A percentile compares a stretch with the other conserved stretches of the same genome.
These are phyloP conservation scores for Balansia obtecta DNA, from an alignment of 2,329 filamentous ascomycete genomes.

Conservation along the genomic window DNA sequence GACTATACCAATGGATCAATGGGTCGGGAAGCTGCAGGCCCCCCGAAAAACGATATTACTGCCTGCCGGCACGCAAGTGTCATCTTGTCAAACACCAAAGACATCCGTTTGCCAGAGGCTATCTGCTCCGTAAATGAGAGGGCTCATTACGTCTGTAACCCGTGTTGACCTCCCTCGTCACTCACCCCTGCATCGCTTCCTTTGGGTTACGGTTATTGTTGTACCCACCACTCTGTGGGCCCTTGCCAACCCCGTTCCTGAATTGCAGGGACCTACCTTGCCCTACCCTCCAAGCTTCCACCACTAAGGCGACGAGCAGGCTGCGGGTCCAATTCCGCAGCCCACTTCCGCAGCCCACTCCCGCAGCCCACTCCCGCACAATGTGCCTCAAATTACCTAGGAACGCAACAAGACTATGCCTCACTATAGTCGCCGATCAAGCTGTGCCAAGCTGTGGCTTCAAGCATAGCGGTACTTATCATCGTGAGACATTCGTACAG, in stretches of 20 bases:
- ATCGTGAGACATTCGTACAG: no score
- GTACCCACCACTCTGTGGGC: not conserved
- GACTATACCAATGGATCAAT: no score
- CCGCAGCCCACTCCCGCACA: not conserved
- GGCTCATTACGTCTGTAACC: not conserved
- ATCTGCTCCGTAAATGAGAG: not conserved
- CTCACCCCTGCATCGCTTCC: conserved; percentile 4
- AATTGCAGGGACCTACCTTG: conserved; percentile 2
- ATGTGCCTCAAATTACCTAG: not conserved
- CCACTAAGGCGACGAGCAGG: no score
- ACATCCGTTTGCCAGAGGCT: no score
- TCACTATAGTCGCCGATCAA: not conserved
- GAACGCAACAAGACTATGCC: not conserved
- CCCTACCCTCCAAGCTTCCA: not conserved
- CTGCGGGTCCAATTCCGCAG: no score
- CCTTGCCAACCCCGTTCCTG: not conserved
- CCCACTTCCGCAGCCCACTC: no score
- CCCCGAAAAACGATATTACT: no score
- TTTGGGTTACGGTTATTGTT: not conserved
- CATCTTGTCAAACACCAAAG: no score
- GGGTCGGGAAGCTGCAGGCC: no score
- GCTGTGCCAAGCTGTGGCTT: no score
- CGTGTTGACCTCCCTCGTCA: not conserved
- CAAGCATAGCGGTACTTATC: no score
- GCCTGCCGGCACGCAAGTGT: no score